Conservation (phyloP, 2,329 filamentous ascomycete genomes). For the Mycosphaerella sp. region DNA sequence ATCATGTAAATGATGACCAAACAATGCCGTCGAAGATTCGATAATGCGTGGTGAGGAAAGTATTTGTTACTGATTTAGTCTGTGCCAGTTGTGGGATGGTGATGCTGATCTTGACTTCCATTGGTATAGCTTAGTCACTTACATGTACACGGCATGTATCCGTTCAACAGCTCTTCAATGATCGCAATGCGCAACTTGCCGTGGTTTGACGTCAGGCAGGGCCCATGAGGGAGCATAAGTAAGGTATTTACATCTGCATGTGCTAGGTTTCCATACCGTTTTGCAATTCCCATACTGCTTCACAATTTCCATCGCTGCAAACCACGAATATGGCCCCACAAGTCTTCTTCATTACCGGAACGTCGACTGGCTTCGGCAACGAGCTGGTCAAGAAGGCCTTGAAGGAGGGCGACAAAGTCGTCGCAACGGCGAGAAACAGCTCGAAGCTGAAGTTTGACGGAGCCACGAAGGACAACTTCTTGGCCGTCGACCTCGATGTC, state of each 20-base stretch:
- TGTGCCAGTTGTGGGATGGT: no score
- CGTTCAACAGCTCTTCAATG: no score
- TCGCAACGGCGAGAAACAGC: slow-evolving; percentile 44
- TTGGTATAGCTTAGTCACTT: no score
- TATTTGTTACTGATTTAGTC: no score
- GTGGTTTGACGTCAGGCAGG: neutral
- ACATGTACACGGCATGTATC: no score
- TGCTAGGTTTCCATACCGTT: no score
- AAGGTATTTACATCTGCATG: no score
- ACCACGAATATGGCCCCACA: slow-evolving; percentile 36
- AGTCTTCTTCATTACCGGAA: slow-evolving; percentile 46
- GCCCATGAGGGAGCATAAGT: no score
- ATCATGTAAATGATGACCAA: neutral
- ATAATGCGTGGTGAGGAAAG: no score
- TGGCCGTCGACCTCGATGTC: slow-evolving; percentile 50
- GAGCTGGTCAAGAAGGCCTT: slow-evolving; percentile 41
- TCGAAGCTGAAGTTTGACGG: slow-evolving; percentile 38
- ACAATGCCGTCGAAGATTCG: no score
- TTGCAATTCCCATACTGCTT: neutral
- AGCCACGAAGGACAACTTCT: slow-evolving; percentile 43
- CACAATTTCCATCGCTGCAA: neutral
- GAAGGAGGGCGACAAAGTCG: slow-evolving; percentile 40
- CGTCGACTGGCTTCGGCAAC: slow-evolving; percentile 43
- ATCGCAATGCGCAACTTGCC: no score
- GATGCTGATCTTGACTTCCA: no score